Evolutionary conservation across 2,329 filamentous ascomycete genomes (phyloP), one percentile per base, ranked within the genome.

Genomic region (Hymenoscyphus repandus): DNA sequence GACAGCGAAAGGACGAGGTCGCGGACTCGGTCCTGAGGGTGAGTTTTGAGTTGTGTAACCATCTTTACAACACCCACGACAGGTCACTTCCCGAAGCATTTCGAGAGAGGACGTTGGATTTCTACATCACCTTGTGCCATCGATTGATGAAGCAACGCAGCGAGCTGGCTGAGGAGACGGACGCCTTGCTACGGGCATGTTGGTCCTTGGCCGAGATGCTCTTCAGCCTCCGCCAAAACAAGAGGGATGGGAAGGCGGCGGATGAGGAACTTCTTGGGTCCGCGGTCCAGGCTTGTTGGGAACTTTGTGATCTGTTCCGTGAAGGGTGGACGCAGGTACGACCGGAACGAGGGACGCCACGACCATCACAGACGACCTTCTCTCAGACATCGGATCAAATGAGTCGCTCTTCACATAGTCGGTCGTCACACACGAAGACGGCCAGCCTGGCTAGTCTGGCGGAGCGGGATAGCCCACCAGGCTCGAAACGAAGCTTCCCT

Each of bases 11-110:
- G 46, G 86, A 95, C 56, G 89, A 93, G 62, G 72, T 82, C 1
- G 80, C 86, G 0, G 92, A 97, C 67, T 95, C 91, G 0, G 85
- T 96, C 12, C 71, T 97, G 42, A 79, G 92, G 43, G 91, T 96
- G 58, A 96, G 89, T 70, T 96, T 96, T 65, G 92, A 96, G 70
- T 76, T 96, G 20, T 96, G 95, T 70, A 96, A 95, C 62, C 91
- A 97, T 67, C 76, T 97, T 1, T 96, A 92, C 71, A 96, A 92
- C 64, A 91, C 90, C 1, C 90, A 96, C 63, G 90, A 95, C 65
- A 82, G 86, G 31, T 85, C 80, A 49, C 74, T 96, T 3, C 92
- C 91, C 0, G 88, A 95, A 62, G 82, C 86, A 0, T 96, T 97
- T 66, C 81, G 86, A 47, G 91, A 96, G 68, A 78, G 91, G 52